Percentiles rank a stretch among this genome's conserved stretches.
Conservation (phyloP, 176 grass and related monocot species). For the Tuctoria greenei region DNA sequence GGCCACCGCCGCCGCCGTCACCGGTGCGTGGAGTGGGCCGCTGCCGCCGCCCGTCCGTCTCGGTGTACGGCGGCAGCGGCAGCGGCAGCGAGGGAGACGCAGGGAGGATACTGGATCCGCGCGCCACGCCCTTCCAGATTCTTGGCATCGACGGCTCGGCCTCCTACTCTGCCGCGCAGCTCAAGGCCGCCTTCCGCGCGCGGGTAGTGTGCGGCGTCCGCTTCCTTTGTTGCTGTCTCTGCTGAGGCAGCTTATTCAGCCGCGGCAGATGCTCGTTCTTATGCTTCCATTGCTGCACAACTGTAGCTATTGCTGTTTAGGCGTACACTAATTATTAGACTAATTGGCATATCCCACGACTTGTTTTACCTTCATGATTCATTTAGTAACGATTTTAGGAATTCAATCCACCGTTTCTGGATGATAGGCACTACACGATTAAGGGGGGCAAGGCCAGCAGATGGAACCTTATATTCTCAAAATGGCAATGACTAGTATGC, state of each 20-base stretch:
- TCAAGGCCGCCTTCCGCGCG: slow-evolving; percentile 61
- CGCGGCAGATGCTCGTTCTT: background rate
- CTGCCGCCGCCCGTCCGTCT: background rate
- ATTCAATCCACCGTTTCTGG: background rate
- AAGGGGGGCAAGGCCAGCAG: background rate
- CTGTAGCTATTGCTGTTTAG: background rate
- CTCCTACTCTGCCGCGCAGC: slow-evolving; percentile 43
- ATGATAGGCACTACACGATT: background rate
- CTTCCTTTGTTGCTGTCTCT: background rate
- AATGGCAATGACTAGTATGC: too few species aligned
- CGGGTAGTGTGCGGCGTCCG: slow-evolving; percentile 28
- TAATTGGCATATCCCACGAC: background rate
- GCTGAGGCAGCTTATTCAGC: background rate
- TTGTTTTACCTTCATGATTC: background rate
- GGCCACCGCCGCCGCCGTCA: background rate
- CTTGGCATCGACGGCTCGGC: slow-evolving; percentile 48
- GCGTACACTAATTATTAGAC: background rate
- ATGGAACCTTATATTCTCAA: background rate
- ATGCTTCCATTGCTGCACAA: background rate
- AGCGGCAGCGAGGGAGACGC: slow-evolving; percentile 7
- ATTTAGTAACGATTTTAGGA: background rate
- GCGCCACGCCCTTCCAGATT: slow-evolving; percentile 51
- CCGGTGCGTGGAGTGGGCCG: background rate
- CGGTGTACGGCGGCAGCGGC: slow-evolving; percentile 11
- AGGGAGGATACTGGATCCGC: slow-evolving; percentile 50